These are phyloP conservation scores for Periconia macrospinosa DNA, from an alignment of 2,329 filamentous ascomycete species.

Conservation along the genomic window DNA sequence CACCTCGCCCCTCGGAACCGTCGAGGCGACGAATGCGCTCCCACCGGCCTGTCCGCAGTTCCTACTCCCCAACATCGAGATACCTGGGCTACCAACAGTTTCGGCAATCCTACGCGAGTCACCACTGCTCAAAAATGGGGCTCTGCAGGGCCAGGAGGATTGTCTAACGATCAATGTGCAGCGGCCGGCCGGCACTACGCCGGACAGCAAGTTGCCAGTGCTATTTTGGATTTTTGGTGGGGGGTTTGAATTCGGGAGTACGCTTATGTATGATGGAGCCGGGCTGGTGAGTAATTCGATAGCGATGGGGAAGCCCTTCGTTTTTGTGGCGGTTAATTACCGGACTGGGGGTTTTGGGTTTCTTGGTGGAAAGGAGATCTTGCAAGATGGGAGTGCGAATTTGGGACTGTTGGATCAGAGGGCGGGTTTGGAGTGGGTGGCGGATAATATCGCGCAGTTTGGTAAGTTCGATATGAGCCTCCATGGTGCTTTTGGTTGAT, in stretches of 20 bases:
- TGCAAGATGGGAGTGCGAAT: conserved; percentile 18
- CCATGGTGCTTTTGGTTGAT: no score
- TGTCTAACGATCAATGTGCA: background rate
- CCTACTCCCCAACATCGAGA: no score
- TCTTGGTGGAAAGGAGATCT: background rate
- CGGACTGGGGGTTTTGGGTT: background rate
- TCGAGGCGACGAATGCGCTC: background rate
- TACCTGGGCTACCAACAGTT: background rate
- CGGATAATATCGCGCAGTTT: conserved; percentile 43
- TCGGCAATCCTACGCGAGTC: no score
- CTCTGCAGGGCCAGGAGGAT: background rate
- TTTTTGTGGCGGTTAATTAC: background rate
- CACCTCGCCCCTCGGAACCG: background rate
- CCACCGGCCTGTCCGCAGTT: background rate
- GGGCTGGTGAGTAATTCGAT: background rate
- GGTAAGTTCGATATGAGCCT: no score
- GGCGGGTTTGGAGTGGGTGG: conserved; percentile 36
- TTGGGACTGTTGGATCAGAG: conserved; percentile 46
- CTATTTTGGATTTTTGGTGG: background rate
- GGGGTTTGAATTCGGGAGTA: background rate
- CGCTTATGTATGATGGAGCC: background rate
- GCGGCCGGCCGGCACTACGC: background rate
- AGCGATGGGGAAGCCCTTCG: background rate
- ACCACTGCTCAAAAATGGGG: no score
- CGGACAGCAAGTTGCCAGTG: background rate